These are phyloP conservation scores for Neocucurbitaria cava DNA, from an alignment of 2,329 filamentous ascomycete species.

Conservation along the genomic window DNA sequence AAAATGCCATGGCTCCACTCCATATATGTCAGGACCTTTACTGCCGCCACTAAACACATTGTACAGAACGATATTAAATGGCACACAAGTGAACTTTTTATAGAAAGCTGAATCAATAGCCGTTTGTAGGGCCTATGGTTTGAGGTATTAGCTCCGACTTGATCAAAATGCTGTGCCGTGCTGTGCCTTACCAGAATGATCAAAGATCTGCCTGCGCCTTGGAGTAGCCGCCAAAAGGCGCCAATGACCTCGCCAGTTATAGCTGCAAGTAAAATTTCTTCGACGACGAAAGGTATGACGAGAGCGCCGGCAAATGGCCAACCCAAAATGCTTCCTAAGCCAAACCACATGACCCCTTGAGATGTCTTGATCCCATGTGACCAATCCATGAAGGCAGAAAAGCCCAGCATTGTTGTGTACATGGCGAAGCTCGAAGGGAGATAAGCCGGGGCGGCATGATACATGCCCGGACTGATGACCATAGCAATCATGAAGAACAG, in stretches of 20 bases:
- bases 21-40: slow-evolving; percentile 87
- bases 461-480: slow-evolving; percentile 86
- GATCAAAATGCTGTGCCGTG: neutral
- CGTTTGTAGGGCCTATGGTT: slow-evolving; percentile 68
- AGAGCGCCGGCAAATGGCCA: slow-evolving; percentile 95
- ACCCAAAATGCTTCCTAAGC: slow-evolving; percentile 81
- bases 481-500: slow-evolving; percentile 74
- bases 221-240: slow-evolving; percentile 66
- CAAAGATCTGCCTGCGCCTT: slow-evolving; percentile 71
- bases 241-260: slow-evolving; percentile 66
- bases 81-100: slow-evolving; percentile 75
- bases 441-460: slow-evolving; percentile 86
- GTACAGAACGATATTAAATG: slow-evolving; percentile 94
- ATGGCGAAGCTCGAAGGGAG: slow-evolving; percentile 96
- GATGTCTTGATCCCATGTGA: slow-evolving; percentile 78
- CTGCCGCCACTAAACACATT: slow-evolving; percentile 86
- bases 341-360: slow-evolving; percentile 89
- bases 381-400: slow-evolving; percentile 91
- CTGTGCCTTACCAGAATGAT: slow-evolving; percentile 69
- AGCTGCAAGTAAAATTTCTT: slow-evolving; percentile 69
- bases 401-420: slow-evolving; percentile 88
- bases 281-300: slow-evolving; percentile 78
- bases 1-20: slow-evolving; percentile 95
- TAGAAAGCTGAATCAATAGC: slow-evolving; percentile 85
- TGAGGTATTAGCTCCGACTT: neutral